Conservation (phyloP, 768 basidiomycete species). For the Pisolithus sp. region DNA sequence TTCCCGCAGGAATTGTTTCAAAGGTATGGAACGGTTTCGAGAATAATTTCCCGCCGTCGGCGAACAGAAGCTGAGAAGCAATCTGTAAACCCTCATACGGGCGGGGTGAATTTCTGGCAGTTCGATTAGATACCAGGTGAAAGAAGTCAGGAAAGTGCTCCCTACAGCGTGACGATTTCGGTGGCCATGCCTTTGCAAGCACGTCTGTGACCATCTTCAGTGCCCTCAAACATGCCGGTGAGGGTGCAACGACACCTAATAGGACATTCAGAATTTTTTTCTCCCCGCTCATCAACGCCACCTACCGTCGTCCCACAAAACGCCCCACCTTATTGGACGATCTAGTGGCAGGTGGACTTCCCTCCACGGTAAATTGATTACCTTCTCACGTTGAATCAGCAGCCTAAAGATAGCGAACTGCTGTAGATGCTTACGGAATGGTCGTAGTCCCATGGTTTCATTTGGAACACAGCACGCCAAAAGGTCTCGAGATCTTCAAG, state of each 20-base stretch:
- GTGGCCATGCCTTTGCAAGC: conserved; percentile 43
- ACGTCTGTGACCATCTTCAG: conserved; percentile 39
- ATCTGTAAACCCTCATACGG: conserved; percentile 48
- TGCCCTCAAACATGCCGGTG: conserved; percentile 55
- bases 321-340: conserved; percentile 53
- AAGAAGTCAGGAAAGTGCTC: conserved; percentile 3
- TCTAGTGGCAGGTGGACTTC: conserved; percentile 37
- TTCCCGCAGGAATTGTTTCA: conserved; percentile 46
- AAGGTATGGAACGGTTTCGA: conserved; percentile 29
- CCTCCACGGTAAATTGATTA: conserved; percentile 30
- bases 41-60: conserved; percentile 41
- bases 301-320: conserved; percentile 58
- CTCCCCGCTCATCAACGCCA: background rate
- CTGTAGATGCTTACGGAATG: conserved; percentile 29
- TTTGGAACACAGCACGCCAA: conserved; percentile 54
- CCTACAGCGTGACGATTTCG: conserved; percentile 47
- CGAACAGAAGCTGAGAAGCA: conserved; percentile 45
- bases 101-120: conserved; percentile 30
- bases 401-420: background rate
- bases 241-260: conserved; percentile 49
- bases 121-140: background rate
- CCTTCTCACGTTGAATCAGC: conserved; percentile 14
- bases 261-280: background rate
- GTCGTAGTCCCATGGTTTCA: conserved; percentile 65
- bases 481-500: conserved; percentile 59